Base-by-base conservation (phyloP, 495 filamentous ascomycete genomes). In the Bryoglossum gracile region DNA sequence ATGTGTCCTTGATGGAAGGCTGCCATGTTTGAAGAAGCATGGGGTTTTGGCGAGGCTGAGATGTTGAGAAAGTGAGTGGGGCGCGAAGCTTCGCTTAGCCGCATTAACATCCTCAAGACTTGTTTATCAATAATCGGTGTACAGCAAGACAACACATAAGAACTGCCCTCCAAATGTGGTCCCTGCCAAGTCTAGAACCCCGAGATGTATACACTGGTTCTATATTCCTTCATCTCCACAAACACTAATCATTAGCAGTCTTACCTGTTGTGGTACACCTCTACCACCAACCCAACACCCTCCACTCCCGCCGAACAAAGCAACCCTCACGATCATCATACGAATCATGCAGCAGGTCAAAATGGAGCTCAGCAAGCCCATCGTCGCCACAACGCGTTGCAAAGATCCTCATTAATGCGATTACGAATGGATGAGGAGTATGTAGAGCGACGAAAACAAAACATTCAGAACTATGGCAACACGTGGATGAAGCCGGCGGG, bases 401-500 rank as follows among this genome's bases (percentile, higher is more conserved):
- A 55, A 67, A 73, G 55, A 64, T 73, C 51, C 71, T 63, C 62
- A 9, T 75, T 92, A 16, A 70, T 79, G 26, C 73, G 79, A 14
- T 71, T 90, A 14, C 71, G 72, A 4, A 62, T 75, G 43, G 86
- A 91, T 61, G 87, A 94, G 62, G 69, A 73, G 46, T 73, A 77
- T 46, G 65, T 87, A 8, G 76, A 77, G 50, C 70, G 76, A 10
- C 82, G 87, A 35, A 85, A 84, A 59, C 68, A 75, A 18, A 83
- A 84, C 56, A 83, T 90, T 32, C 74, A 78, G 16, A 81, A 80
- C 49, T 87, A 87, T 56, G 87, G 87, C 43, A 76, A 71, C 55
- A 77, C 76, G 22, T 94, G 87, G 87, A 80, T 94, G 54, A 79
- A 77, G 43, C 87, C 87, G 8, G 83, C 83, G 0, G 87, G 87